Evolutionary conservation across 805 yeast genomes (phyloP).

Genomic region (Metschnikowia kofuensis): DNA sequence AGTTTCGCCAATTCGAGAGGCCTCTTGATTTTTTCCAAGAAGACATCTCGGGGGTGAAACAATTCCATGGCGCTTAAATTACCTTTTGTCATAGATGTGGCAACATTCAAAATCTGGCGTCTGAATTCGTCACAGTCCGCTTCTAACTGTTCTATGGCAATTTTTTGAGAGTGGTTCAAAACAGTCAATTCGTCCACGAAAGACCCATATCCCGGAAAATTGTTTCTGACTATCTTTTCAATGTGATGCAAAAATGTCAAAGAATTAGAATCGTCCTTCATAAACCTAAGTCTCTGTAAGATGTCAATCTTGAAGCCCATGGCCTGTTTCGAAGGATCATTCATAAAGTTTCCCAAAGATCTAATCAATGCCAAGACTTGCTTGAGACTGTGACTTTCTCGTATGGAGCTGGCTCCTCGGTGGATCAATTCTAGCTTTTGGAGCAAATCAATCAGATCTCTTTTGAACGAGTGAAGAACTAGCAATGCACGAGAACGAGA

Average conservation of each 20-base stretch:
- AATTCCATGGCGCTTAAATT: slow-evolving; percentile 73
- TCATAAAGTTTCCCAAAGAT: slow-evolving; percentile 95
- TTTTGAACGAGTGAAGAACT: slow-evolving; percentile 54
- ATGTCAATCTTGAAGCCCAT: slow-evolving; percentile 88
- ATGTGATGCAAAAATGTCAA: slow-evolving; percentile 91
- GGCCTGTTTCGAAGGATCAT: slow-evolving; percentile 88
- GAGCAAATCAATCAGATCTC: slow-evolving; percentile 62
- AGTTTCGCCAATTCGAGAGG: slow-evolving; percentile 73
- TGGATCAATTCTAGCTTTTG: slow-evolving; percentile 61
- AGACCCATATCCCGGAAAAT: slow-evolving; percentile 72
- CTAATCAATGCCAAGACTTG: slow-evolving; percentile 79
- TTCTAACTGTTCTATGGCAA: slow-evolving; percentile 79
- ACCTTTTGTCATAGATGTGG: slow-evolving; percentile 74
- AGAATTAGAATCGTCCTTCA: slow-evolving; percentile 84
- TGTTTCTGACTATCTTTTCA: slow-evolving; percentile 79
- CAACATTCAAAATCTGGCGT: slow-evolving; percentile 63
- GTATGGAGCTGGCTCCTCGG: slow-evolving; percentile 64
- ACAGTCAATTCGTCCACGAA: slow-evolving; percentile 73
- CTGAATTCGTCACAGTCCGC: slow-evolving; percentile 67
- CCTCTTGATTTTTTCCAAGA: slow-evolving; percentile 57
- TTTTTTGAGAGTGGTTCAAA: slow-evolving; percentile 58
- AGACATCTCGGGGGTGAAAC: slow-evolving; percentile 82
- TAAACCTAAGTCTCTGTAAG: slow-evolving; percentile 83
- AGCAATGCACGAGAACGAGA: slow-evolving; percentile 64
- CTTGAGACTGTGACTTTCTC: slow-evolving; percentile 63